phyloP scores from a whole-genome alignment of 129 eudicot species.

The Sambucus nigra region DNA sequence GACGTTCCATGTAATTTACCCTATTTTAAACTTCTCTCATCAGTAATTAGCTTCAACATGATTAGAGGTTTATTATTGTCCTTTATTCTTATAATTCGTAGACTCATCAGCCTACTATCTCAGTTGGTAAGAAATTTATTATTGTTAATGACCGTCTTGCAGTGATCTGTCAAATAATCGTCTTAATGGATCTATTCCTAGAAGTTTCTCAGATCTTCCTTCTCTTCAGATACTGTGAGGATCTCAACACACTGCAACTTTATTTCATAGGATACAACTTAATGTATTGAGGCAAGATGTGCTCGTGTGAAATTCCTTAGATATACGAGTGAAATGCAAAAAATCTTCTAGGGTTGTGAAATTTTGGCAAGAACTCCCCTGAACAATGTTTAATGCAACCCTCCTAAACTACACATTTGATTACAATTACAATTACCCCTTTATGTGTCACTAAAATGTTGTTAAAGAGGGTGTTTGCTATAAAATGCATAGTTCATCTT shows the following conservation, averaged over 20 bases:
- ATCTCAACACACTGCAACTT: conserved; percentile 5
- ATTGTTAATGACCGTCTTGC: conserved; percentile 20
- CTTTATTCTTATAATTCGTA: neutral
- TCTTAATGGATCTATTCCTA: conserved; percentile 64
- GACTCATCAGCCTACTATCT: neutral
- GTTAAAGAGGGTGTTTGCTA: too few relatives aligned
- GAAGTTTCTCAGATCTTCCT: conserved; percentile 51
- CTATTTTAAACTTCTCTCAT: neutral
- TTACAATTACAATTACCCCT: too few relatives aligned
- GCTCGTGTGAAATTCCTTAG: neutral
- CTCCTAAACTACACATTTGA: too few relatives aligned
- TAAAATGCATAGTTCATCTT: too few relatives aligned
- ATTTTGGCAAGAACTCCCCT: too few relatives aligned
- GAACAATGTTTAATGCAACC: too few relatives aligned
- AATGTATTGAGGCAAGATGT: neutral
- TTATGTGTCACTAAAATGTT: too few relatives aligned
- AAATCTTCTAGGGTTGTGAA: too few relatives aligned
- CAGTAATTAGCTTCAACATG: too few relatives aligned
- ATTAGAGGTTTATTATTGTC: neutral
- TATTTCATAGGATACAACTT: neutral
- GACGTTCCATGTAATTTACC: too few relatives aligned
- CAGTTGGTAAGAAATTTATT: conserved; percentile 1
- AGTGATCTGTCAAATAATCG: conserved; percentile 57
- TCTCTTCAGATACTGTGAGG: conserved; percentile 68
- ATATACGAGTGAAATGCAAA: too few relatives aligned